A percentile compares a stretch with the other conserved stretches of the same genome.
Evolutionary conservation across 2,329 filamentous ascomycete species (phyloP).

Genomic region (Scortechinia acanthostroma): DNA sequence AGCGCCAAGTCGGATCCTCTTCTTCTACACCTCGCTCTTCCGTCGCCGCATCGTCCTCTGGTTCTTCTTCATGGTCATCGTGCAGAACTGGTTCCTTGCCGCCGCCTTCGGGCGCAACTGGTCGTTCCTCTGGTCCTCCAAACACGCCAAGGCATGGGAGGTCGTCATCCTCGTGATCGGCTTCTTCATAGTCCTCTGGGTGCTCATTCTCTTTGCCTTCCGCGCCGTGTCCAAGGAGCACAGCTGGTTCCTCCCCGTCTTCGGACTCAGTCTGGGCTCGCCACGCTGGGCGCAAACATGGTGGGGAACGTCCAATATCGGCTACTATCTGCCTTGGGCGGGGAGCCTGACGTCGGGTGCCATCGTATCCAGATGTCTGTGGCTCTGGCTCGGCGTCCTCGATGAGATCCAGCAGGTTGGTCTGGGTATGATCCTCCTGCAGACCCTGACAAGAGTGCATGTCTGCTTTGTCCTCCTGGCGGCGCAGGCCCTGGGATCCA

Average conservation of each 20-base stretch:
- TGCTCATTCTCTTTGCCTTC: slow-evolving; percentile 38
- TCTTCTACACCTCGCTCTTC: slow-evolving; percentile 55
- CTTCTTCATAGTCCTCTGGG: slow-evolving; percentile 49
- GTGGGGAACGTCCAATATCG: slow-evolving; percentile 54
- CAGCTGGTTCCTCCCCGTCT: slow-evolving; percentile 61
- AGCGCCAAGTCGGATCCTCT: slow-evolving; percentile 52
- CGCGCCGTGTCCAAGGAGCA: slow-evolving; percentile 47
- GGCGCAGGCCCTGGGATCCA: slow-evolving; percentile 53
- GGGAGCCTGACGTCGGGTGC: slow-evolving; percentile 44
- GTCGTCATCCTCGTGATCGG: slow-evolving; percentile 47
- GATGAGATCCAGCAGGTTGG: slow-evolving; percentile 61
- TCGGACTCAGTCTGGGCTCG: slow-evolving; percentile 58
- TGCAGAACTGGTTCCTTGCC: slow-evolving; percentile 63
- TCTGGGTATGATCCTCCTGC: slow-evolving; percentile 61
- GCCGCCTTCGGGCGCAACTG: slow-evolving; percentile 63
- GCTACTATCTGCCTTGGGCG: slow-evolving; percentile 56
- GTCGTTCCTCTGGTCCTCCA: slow-evolving; percentile 50
- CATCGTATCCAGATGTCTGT: slow-evolving; percentile 45
- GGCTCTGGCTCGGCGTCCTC: slow-evolving; percentile 62
- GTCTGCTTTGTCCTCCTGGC: slow-evolving; percentile 52
- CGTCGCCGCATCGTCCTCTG: slow-evolving; percentile 59
- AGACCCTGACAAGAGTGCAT: slow-evolving; percentile 58
- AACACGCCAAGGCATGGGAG: slow-evolving; percentile 46
- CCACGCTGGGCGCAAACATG: slow-evolving; percentile 64
- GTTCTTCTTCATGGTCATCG: slow-evolving; percentile 56